Evolutionary conservation across 1,284 basidiomycete species (phyloP).

Genomic region (Puccinia hordei): DNA sequence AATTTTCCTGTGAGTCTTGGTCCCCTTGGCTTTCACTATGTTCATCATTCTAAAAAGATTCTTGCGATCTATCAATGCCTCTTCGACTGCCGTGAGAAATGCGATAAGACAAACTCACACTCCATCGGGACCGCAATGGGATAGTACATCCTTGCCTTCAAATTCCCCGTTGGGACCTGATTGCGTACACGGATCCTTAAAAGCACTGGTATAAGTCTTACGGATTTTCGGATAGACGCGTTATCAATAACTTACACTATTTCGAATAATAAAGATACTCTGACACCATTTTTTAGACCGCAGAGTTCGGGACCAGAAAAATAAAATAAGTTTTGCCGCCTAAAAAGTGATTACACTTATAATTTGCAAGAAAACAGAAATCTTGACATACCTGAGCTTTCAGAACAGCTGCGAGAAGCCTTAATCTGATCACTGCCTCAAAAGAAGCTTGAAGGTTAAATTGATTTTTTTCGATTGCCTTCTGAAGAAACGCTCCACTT

Average conservation of each 20-base stretch:
- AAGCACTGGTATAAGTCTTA: background rate
- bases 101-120: conserved; percentile 2
- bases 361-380: background rate
- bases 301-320: background rate
- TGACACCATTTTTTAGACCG: background rate
- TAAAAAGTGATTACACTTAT: background rate
- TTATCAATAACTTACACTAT: conserved; percentile 31
- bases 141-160: conserved; percentile 20
- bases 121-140: conserved; percentile 40
- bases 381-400: conserved; percentile 39
- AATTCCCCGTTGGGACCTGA: conserved; percentile 30
- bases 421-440: conserved; percentile 38
- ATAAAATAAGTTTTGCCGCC: background rate
- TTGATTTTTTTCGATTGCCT: conserved; percentile 27
- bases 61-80: background rate
- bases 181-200: conserved; percentile 48
- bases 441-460: conserved; percentile 35
- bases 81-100: background rate
- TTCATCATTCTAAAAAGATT: conserved; percentile 43
- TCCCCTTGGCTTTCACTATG: conserved; percentile 47
- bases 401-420: conserved; percentile 40
- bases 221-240: background rate
- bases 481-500: conserved; percentile 39
- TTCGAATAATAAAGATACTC: conserved; percentile 45
- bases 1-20: conserved; percentile 32